A percentile compares a stretch with the other conserved stretches of the same genome.
phyloP scores from a whole-genome alignment of 306 rosid genomes.

The Myrica gale region DNA sequence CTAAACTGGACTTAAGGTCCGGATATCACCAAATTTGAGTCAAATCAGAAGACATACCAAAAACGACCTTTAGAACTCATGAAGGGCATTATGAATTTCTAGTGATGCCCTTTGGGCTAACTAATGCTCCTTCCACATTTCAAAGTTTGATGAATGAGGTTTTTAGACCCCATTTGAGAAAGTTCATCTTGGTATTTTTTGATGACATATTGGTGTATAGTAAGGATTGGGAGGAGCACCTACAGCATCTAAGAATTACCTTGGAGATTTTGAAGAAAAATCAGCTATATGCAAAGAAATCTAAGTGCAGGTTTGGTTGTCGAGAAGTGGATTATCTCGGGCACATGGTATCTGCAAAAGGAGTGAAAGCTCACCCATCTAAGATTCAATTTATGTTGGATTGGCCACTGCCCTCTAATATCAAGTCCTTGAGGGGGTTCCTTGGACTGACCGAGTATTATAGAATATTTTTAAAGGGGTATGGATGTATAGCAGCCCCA shows the following conservation, averaged over 20 bases:
- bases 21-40: background rate
- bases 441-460: background rate
- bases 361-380: background rate
- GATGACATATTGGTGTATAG: background rate
- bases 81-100: background rate
- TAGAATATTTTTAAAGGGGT: background rate
- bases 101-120: background rate
- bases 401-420: background rate
- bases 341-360: accelerated
- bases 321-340: background rate
- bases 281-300: background rate
- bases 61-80: background rate
- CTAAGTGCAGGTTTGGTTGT: background rate
- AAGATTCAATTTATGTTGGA: background rate
- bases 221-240: too few relatives aligned
- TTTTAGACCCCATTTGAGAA: background rate
- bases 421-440: background rate
- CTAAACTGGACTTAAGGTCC: background rate
- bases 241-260: background rate
- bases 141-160: background rate
- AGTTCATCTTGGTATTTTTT: background rate
- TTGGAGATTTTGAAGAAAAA: background rate
- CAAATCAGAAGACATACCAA: background rate
- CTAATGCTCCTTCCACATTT: background rate
- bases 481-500: background rate